Evolutionary conservation across 495 filamentous ascomycete genomes (phyloP).

Genomic region (Neurospora terricola): DNA sequence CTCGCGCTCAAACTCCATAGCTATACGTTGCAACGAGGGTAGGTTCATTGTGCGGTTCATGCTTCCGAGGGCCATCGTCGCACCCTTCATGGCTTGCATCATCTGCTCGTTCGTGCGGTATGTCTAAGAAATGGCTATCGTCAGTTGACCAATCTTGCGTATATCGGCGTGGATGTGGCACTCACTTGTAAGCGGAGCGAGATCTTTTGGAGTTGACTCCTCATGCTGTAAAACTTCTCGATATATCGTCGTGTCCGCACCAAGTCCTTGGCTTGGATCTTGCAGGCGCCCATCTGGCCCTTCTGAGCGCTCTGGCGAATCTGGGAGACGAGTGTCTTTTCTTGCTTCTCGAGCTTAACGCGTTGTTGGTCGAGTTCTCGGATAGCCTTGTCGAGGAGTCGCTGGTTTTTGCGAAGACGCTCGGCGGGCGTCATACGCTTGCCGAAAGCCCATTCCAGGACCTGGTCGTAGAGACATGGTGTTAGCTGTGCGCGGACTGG

Average conservation of each 20-base stretch:
- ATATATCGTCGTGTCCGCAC: conserved; percentile 90
- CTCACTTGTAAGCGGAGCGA: conserved; percentile 86
- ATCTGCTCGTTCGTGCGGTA: conserved; percentile 98
- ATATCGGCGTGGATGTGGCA: background rate
- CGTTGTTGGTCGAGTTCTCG: conserved; percentile 90
- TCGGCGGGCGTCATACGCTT: conserved; percentile 97
- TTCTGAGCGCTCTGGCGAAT: conserved; percentile 98
- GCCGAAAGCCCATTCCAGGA: conserved; percentile 97
- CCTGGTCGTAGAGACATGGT: conserved; percentile 34
- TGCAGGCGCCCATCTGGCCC: conserved; percentile 90
- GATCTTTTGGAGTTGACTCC: conserved; percentile 91
- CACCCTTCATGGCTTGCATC: conserved; percentile 99
- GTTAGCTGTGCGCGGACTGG: background rate
- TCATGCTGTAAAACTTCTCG: conserved; percentile 97
- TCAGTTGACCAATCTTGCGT: background rate
- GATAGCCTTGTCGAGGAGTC: conserved; percentile 92
- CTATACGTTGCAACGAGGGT: conserved; percentile 87
- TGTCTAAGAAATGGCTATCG: conserved; percentile 45
- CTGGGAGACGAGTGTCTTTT: conserved; percentile 90
- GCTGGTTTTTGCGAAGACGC: conserved; percentile 91
- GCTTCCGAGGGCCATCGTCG: conserved; percentile 78
- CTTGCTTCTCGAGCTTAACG: conserved; percentile 91
- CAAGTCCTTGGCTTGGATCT: conserved; percentile 95
- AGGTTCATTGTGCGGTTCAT: conserved; percentile 99
- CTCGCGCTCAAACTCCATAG: conserved; percentile 98